These are phyloP conservation scores for Gymnopilus dilepis DNA, from an alignment of 768 basidiomycete species.

Conservation along the genomic window DNA sequence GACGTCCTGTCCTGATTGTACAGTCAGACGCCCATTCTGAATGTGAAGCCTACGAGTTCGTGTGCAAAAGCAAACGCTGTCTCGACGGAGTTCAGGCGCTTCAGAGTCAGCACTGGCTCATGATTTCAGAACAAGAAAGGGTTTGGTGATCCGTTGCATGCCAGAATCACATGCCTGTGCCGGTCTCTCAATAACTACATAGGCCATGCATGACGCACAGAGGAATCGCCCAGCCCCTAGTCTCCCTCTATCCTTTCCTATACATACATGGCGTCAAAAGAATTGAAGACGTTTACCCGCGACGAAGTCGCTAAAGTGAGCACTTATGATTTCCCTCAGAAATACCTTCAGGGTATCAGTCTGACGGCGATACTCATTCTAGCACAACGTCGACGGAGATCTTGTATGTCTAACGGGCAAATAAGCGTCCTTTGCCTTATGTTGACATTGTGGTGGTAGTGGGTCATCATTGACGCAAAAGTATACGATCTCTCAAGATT, in stretches of 20 bases:
- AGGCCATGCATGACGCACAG: not conserved
- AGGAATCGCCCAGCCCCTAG: not conserved
- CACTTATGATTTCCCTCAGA: slow-evolving; percentile 3
- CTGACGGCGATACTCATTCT: slow-evolving; percentile 17
- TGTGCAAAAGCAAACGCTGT: not conserved
- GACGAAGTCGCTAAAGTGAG: slow-evolving; percentile 50
- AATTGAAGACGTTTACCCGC: slow-evolving; percentile 42
- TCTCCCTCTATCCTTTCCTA: slow-evolving; percentile 1
- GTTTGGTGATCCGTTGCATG: slow-evolving; percentile 4
- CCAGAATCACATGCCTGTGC: slow-evolving; percentile 5
- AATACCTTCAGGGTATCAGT: not conserved
- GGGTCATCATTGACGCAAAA: slow-evolving; percentile 86
- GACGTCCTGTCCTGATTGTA: slow-evolving; percentile 5
- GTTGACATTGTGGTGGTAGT: slow-evolving; percentile 45
- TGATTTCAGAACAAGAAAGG: not conserved
- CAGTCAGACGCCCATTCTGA: not conserved
- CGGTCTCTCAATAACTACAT: not conserved
- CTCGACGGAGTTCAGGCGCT: not conserved
- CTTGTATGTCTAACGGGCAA: slow-evolving; percentile 40
- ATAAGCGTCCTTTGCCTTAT: not conserved
- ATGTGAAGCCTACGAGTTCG: too few relatives aligned
- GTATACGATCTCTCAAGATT: slow-evolving; percentile 88
- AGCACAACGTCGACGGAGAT: slow-evolving; percentile 82
- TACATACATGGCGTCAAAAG: slow-evolving; percentile 39
- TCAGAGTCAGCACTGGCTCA: too few relatives aligned